Conservation (phyloP, 345 rosid genomes). For the Pugionium dolabratum region DNA sequence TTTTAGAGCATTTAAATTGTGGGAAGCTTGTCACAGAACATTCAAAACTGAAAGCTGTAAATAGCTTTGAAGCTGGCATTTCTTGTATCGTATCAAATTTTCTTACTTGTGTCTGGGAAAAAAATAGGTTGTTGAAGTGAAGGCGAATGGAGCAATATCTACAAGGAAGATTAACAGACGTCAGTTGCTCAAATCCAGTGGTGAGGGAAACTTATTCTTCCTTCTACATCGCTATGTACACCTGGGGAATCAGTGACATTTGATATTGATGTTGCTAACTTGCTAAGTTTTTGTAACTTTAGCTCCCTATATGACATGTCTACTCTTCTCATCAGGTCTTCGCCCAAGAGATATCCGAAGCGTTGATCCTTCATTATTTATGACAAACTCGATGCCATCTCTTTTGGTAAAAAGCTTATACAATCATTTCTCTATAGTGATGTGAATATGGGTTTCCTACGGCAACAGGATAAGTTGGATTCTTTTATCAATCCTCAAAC, state of each 20-base stretch:
- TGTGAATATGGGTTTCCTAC: no score
- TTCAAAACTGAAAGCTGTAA: no score
- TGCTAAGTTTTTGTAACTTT: background rate
- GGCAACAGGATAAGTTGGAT: background rate
- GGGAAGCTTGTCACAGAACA: background rate
- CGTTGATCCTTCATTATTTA: slow-evolving; percentile 88
- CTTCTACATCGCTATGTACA: background rate
- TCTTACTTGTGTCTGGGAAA: slow-evolving; percentile 1
- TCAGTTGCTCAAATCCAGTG: slow-evolving; percentile 81
- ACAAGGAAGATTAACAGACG: slow-evolving; percentile 82
- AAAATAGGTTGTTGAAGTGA: slow-evolving; percentile 86
- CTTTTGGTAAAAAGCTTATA: slow-evolving; percentile 56
- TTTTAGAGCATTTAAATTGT: no score
- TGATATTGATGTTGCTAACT: slow-evolving; percentile 3
- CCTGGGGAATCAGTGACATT: background rate
- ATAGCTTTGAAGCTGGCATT: no score
- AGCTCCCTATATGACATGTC: slow-evolving; percentile 4
- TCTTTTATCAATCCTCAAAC: background rate
- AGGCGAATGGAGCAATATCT: slow-evolving; percentile 65
- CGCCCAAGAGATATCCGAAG: slow-evolving; percentile 95
- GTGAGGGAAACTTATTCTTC: slow-evolving; percentile 39
- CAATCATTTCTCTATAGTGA: background rate
- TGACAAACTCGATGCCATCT: slow-evolving; percentile 87
- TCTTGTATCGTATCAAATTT: slow-evolving; percentile 13
- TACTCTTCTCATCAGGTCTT: slow-evolving; percentile 59